Evolutionary conservation across 495 filamentous ascomycete species (phyloP).

Genomic region (Xylaria sp.): DNA sequence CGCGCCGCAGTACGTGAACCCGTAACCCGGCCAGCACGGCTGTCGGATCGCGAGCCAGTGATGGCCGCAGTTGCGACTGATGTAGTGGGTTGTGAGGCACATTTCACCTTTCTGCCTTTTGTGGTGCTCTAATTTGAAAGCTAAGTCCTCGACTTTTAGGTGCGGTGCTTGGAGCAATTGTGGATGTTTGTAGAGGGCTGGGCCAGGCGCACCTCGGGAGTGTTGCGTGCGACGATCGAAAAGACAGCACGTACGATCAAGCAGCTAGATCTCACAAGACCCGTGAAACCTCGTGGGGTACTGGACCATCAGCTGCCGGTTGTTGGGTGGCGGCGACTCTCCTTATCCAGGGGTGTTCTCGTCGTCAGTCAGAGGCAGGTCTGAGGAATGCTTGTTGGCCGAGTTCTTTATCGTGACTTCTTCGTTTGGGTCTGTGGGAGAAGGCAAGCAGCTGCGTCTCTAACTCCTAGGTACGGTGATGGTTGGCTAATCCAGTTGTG

Average conservation of each 20-base stretch:
- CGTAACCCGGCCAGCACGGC: slow-evolving; percentile 45
- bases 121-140: neutral
- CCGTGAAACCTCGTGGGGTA: neutral
- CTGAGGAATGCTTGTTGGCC: neutral
- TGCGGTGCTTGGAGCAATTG: neutral
- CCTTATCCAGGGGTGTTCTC: neutral
- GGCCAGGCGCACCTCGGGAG: neutral
- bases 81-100: slow-evolving; percentile 39
- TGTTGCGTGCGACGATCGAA: neutral
- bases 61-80: slow-evolving; percentile 48
- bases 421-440: too few relatives aligned
- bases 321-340: neutral
- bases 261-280: neutral
- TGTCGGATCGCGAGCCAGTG: slow-evolving; percentile 45
- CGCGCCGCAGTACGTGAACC: slow-evolving; percentile 45
- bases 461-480: neutral
- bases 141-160: neutral
- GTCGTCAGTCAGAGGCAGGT: too few relatives aligned
- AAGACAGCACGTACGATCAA: neutral
- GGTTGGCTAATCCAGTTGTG: neutral
- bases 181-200: neutral
- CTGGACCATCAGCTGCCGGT: neutral
- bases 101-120: slow-evolving; percentile 17
- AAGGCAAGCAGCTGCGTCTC: neutral
- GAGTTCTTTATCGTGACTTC: too few relatives aligned